Conservation (phyloP, 352 stramenopile genomes). For the Phytopythium montanum region DNA sequence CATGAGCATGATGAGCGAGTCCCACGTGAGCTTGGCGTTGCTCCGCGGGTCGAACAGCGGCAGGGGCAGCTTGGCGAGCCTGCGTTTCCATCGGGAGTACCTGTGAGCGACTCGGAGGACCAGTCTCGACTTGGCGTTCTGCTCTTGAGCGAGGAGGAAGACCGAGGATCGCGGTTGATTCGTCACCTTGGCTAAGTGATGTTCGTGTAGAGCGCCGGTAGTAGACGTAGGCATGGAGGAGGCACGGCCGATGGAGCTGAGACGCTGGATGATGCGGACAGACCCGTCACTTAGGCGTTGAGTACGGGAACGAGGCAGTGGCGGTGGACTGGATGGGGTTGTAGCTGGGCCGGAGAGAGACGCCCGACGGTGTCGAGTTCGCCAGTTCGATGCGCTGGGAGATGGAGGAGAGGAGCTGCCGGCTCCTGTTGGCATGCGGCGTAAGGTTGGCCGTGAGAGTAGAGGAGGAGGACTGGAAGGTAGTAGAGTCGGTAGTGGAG, state of each 20-base stretch:
- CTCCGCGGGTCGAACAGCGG: slow-evolving; percentile 54
- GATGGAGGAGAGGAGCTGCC: neutral
- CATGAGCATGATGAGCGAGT: slow-evolving; percentile 65
- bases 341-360: neutral
- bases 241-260: slow-evolving; percentile 8
- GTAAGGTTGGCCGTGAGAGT: neutral
- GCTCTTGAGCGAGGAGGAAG: slow-evolving; percentile 19
- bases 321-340: neutral
- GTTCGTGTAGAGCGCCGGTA: neutral
- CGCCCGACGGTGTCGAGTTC: neutral
- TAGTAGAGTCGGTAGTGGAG: neutral
- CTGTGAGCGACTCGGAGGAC: slow-evolving; percentile 32
- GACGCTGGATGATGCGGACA: neutral
- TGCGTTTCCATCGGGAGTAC: slow-evolving; percentile 9
- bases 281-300: slow-evolving; percentile 1
- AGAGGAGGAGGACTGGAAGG: neutral
- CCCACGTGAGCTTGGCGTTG: slow-evolving; percentile 57
- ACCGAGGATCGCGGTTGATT: slow-evolving; percentile 31
- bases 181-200: neutral
- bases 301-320: neutral
- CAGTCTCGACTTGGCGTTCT: slow-evolving; percentile 20
- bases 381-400: neutral
- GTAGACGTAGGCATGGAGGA: slow-evolving; percentile 6
- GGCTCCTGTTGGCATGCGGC: neutral
- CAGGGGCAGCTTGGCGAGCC: slow-evolving; percentile 3